Percentiles rank a stretch among this genome's conserved stretches.
Conservation (phyloP, 1,284 basidiomycete species). For the Phellopilus nigrolimitatus region DNA sequence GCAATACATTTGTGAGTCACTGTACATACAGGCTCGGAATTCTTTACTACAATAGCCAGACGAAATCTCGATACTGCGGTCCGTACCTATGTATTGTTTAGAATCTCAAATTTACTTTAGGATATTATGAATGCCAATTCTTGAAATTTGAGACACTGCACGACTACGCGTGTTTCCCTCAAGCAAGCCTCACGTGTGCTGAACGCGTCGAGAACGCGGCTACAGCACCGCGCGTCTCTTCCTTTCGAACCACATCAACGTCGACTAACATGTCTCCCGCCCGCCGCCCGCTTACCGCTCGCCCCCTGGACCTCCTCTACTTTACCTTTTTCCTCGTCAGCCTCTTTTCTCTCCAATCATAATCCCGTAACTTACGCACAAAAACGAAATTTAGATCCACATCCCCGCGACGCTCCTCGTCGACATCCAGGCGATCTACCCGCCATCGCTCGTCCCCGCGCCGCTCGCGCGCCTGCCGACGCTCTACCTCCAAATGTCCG, state of each 20-base stretch:
- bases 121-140: too few species aligned
- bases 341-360: too few species aligned
- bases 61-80: too few species aligned
- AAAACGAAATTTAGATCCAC: slow-evolving; percentile 46
- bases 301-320: slow-evolving; percentile 61
- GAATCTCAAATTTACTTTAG: too few species aligned
- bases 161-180: too few species aligned
- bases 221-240: neutral
- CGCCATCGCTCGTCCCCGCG: slow-evolving; percentile 42
- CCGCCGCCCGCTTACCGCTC: slow-evolving; percentile 26
- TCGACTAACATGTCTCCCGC: neutral
- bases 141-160: too few species aligned
- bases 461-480: slow-evolving; percentile 38
- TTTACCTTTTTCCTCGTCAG: slow-evolving; percentile 58
- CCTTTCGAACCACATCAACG: neutral
- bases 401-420: slow-evolving; percentile 58
- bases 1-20: too few species aligned
- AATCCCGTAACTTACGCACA: neutral
- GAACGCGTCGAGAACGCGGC: neutral
- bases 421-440: slow-evolving; percentile 69
- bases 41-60: too few species aligned
- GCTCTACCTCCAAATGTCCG: slow-evolving; percentile 47
- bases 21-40: too few species aligned
- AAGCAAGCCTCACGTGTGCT: neutral
- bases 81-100: too few species aligned